Base-by-base conservation (phyloP, 495 filamentous ascomycete species). In the Patellaria atrata region DNA sequence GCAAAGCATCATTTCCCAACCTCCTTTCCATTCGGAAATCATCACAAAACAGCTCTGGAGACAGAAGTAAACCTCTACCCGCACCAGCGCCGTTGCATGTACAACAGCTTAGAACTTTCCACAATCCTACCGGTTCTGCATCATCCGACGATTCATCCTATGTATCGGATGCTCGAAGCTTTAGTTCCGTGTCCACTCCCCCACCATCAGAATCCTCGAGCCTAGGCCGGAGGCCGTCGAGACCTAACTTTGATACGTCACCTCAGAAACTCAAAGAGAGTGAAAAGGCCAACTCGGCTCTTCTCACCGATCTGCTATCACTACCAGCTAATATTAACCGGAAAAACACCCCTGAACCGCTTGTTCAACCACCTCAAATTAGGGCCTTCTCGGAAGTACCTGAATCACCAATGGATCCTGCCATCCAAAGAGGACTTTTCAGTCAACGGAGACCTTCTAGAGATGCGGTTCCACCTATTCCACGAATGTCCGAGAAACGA, bases 141-240 rank as follows among this genome's bases (percentile, higher is more conserved):
- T 69, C 69, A 2, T 85, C 80, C 4, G 75, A 73, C 25, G 70
- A 67, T n/a, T 84, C 79, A 5, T 67, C 61, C 1, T 70, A 34
- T 16, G 45, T 61, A 15, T 81, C 77, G 13, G 66, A 71, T 6
- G 60, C 60, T 0, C 72, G 73, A 37, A 77, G 74, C 53, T 64
- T 73, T 2, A 86, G 78, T 46, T 83, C 81, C 3, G 64, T 71
- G 34, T 82, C 81, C 3, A 91, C 67, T 41, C 71, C 70, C 1
- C 61, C 70, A 5, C 52, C 20, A 25, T 43, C 44, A 12, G 44
- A 39, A 16, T 33, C 43, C 17, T 41, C 37, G 18, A 39, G 40
- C 15, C 27, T 42, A 18, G 46, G 45, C 9, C 37, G 41, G 17
- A 33, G 32, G 14, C 26, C 37, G 3, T 44, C 48, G 1, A 39